Evolutionary conservation across 371 early-diverging fungal genomes (phyloP).

Genomic region (Dichotomocladium elegans): DNA sequence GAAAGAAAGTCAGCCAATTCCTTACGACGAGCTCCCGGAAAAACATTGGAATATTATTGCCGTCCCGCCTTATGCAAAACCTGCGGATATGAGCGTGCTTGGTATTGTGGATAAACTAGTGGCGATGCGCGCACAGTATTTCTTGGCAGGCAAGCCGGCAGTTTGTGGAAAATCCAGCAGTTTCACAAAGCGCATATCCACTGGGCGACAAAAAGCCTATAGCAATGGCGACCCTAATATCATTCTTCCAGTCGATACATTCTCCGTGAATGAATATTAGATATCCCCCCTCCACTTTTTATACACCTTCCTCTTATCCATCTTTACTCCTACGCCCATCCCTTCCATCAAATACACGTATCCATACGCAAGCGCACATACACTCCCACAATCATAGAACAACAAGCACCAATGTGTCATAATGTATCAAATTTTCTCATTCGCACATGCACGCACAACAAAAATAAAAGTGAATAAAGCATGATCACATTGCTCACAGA

Average conservation of each 20-base stretch:
- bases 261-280: conserved; percentile 5
- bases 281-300: not conserved
- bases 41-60: conserved; percentile 51
- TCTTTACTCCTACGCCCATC: too few species aligned
- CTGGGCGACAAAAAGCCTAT: conserved; percentile 7
- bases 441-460: too few species aligned
- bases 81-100: conserved; percentile 29
- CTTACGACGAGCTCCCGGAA: conserved; percentile 78
- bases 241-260: conserved; percentile 7
- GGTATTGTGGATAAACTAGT: conserved; percentile 48
- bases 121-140: conserved; percentile 46
- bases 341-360: too few species aligned
- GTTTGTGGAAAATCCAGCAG: conserved; percentile 40
- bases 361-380: too few species aligned
- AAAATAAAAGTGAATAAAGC: too few species aligned
- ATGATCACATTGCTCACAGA: too few species aligned
- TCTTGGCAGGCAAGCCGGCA: conserved; percentile 37
- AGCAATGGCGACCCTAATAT: conserved; percentile 6
- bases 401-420: too few species aligned
- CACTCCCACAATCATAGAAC: too few species aligned
- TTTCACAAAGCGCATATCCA: conserved; percentile 34
- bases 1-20: conserved; percentile 33
- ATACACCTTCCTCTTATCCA: too few species aligned
- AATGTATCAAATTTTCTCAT: too few species aligned
- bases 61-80: conserved; percentile 13